Conservation (phyloP, 371 early-diverging fungal species). For the Haplosporangium sp. region DNA sequence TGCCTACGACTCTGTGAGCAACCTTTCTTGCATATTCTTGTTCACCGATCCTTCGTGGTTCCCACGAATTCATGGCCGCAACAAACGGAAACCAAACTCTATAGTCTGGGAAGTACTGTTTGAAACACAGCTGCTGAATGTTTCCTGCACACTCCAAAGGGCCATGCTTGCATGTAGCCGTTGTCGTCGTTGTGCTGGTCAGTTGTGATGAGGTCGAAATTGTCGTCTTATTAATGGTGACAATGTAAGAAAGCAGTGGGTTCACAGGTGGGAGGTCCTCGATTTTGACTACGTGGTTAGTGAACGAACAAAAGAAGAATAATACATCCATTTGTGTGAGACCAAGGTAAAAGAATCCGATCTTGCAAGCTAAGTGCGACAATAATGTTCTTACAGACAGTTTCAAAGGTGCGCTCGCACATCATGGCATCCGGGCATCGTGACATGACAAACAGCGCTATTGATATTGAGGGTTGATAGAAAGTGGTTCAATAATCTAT, state of each 20-base stretch:
- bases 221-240: slow-evolving; percentile 8
- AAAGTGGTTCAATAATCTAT: not conserved
- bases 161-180: slow-evolving; percentile 59
- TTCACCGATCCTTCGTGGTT: slow-evolving; percentile 34
- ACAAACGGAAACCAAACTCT: slow-evolving; percentile 56
- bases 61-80: slow-evolving; percentile 33
- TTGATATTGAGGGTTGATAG: not conserved
- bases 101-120: slow-evolving; percentile 52
- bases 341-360: not conserved
- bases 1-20: slow-evolving; percentile 13
- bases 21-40: slow-evolving; percentile 33
- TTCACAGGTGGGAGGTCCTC: slow-evolving; percentile 29
- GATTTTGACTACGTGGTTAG: slow-evolving; percentile 10
- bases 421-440: slow-evolving; percentile 61
- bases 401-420: slow-evolving; percentile 57
- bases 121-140: slow-evolving; percentile 62
- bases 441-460: slow-evolving; percentile 65
- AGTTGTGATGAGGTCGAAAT: not conserved
- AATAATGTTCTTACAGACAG: slow-evolving; percentile 56
- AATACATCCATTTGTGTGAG: not conserved
- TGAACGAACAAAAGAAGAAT: not conserved
- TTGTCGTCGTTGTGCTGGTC: slow-evolving; percentile 9
- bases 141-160: slow-evolving; percentile 62
- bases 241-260: slow-evolving; percentile 40
- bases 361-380: not conserved